Base-by-base conservation (phyloP, 2,329 filamentous ascomycete genomes). In the Trichoderma aggressivum region DNA sequence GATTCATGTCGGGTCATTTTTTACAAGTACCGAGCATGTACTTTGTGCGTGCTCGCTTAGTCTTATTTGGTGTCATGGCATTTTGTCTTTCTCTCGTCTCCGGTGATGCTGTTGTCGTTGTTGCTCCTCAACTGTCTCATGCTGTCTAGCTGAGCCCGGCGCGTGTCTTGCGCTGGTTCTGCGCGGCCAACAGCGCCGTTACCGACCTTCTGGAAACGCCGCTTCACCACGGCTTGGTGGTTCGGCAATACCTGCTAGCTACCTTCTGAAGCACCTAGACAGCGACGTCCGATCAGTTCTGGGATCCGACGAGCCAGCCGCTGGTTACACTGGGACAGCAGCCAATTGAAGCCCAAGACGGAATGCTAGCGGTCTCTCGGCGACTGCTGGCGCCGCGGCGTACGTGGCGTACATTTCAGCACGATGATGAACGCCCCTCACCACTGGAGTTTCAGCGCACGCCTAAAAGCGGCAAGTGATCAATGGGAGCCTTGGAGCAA, bases 161-260 rank as follows among this genome's bases (percentile, higher is more conserved):
- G 66, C 56, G 30, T 12, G 56, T 58, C 39, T 24, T 58, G 66
- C 36, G 66, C 16, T 53, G 55, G 55, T 34, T 66, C 59, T 53
- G n/a, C 28, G 66, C 66, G 53, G 66, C 55, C 30, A 30, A 47
- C 24, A 24, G 59, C 16, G 47, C 43, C 59, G 14, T 24, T 43
- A 18, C 28, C 14, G 16, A 7, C 43, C 59, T 43, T 55, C 71
- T 34, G 59, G 70, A 74, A 56, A 71, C n/a, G 68, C 68, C 71
- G 71, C 63, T 56, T 72, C 67, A 59, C 68, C 56, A 68, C n/a
- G n/a, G 74, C 71, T 65, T 66, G 74, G 75, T 76, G 75, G 74
- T 78, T 68, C 70, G 75, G 73, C 70, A 70, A 77, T 78, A 77
- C 77, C 73, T 77, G 63, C 73, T 18, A 26, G 63, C 30, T 26